phyloP scores from a whole-genome alignment of 2,329 filamentous ascomycete species.

The Teratosphaeria gauchensis region DNA sequence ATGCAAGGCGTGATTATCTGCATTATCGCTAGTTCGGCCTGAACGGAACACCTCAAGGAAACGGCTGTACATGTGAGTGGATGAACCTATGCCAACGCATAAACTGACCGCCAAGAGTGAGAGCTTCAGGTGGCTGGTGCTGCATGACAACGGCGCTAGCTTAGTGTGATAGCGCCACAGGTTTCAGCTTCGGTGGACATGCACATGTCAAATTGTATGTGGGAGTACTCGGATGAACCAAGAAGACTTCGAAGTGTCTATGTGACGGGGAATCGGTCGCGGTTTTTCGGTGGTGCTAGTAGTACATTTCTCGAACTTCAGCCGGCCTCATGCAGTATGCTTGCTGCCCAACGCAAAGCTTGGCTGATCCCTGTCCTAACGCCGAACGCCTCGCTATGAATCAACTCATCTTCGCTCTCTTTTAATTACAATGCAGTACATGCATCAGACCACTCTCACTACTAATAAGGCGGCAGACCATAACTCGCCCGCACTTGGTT shows the following conservation, averaged over 20 bases:
- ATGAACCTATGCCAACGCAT: not conserved
- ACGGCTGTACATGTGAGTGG: not conserved
- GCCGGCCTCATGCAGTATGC: not conserved
- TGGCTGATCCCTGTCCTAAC: not conserved
- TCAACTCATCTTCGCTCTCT: not conserved
- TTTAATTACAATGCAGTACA: not conserved
- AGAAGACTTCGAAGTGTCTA: not conserved
- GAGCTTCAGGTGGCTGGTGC: not conserved
- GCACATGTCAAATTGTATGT: not conserved
- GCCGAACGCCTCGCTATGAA: not conserved
- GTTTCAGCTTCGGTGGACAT: not conserved
- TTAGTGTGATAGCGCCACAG: not conserved
- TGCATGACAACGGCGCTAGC: not conserved
- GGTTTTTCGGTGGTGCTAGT: not conserved
- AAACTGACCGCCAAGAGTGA: not conserved
- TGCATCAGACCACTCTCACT: not conserved
- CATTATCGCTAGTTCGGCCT: not conserved
- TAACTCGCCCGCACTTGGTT: slow-evolving; percentile 63
- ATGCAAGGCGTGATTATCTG: not conserved
- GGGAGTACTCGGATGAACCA: not conserved
- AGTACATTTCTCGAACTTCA: not conserved
- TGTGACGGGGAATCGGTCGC: not conserved
- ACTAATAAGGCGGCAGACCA: slow-evolving; percentile 10
- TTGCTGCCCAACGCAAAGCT: not conserved
- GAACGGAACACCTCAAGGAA: not conserved